phyloP scores from a whole-genome alignment of 2,329 filamentous ascomycete genomes.

The Botrytis fabae region DNA sequence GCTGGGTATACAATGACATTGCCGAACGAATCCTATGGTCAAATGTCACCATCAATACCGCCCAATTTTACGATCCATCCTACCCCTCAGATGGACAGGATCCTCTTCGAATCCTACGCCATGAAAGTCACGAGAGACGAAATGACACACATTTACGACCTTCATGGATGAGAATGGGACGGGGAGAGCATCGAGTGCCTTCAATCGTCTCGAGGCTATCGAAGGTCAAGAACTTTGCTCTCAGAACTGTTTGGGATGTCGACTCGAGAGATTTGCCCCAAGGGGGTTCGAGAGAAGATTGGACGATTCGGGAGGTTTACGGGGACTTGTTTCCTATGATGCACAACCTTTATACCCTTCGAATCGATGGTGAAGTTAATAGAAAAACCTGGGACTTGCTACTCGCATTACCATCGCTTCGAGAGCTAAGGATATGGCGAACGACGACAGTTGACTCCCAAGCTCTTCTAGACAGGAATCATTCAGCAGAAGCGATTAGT shows the following conservation, averaged over 20 bases:
- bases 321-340: conserved; percentile 12
- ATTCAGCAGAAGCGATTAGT: background rate
- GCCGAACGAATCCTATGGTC: conserved; percentile 23
- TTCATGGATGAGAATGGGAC: background rate
- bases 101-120: conserved; percentile 14
- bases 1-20: conserved; percentile 16
- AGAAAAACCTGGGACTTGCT: conserved; percentile 19
- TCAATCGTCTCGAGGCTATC: conserved; percentile 18
- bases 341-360: conserved; percentile 10
- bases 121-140: conserved; percentile 15
- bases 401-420: conserved; percentile 14
- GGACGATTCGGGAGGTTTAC: background rate
- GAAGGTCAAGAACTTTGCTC: conserved; percentile 16
- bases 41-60: conserved; percentile 23
- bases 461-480: conserved; percentile 12
- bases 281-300: conserved; percentile 18
- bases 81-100: conserved; percentile 18
- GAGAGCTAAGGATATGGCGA: conserved; percentile 24
- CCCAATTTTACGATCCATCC: conserved; percentile 21
- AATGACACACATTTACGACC: background rate
- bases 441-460: conserved; percentile 20
- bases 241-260: conserved; percentile 24
- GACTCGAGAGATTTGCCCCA: conserved; percentile 20
- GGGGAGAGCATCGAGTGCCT: conserved; percentile 11
- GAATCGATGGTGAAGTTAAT: conserved; percentile 22